Base-by-base conservation (phyloP, 345 rosid species). In the Draba incana region DNA sequence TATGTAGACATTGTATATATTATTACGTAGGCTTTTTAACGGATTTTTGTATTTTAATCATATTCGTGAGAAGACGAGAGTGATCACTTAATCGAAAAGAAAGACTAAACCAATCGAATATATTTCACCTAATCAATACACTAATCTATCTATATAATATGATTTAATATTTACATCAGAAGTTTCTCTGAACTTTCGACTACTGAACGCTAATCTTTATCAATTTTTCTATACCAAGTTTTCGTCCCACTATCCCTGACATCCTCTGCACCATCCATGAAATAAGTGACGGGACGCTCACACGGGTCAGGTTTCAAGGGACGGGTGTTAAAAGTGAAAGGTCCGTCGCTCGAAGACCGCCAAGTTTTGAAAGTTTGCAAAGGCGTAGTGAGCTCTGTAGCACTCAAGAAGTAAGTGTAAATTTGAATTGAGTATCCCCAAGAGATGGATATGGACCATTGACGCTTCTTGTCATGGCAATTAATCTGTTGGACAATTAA, bases 391-490 rank as follows among this genome's bases (percentile, higher is more conserved):
- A 89, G 68, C 49, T 77, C 80, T 27, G 16, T 71, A 5, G 91
- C 77, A 0, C 82, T 42, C 28, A 85, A 27, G 48, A 81, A 33
- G 4, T 66, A 57, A 0, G 88, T 87, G 72, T 85, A 86, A 2
- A 92, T 68, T 66, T 84, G 96, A 64, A 92, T 57, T 8, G 92
- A 78, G 81, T 90, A 90, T 39, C 98, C 98, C 97, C 97, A 92
- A 4, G 98, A 72, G 43, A 92, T 56, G n/a, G 90, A 82, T 43
- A 90, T 56, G 0, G 96, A 82, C 97, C 98, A 86, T 48, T 77
- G 80, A 15, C 87, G 80, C 63, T 61, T 77, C 2, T 9, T 33
- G 69, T 92, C 88, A 13, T 88, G 82, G 78, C 92, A 88, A 10
- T 83, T 43, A 30, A 71, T 52, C 49, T 86, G 97, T 52, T 92